Evolutionary conservation across 768 basidiomycete genomes (phyloP).

Genomic region (Xerocomus brunneocitrinus): DNA sequence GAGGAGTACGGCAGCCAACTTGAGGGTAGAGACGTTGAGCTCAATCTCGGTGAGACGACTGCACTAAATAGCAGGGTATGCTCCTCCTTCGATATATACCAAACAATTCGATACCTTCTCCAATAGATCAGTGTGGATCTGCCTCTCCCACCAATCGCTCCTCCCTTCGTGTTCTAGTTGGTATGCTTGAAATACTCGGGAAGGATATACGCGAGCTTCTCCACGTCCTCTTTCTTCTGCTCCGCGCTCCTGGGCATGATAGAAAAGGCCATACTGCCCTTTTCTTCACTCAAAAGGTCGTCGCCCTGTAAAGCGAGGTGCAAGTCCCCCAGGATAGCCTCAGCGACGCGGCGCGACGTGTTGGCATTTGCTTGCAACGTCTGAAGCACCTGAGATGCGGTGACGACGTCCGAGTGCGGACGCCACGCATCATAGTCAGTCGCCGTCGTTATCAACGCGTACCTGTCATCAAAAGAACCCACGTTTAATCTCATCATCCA

Average conservation of each 20-base stretch:
- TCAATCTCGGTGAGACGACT: no score
- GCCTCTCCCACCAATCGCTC: no score
- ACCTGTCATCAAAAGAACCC: slow-evolving; percentile 43
- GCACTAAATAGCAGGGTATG: no score
- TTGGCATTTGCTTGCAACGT: slow-evolving; percentile 83
- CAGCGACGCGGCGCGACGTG: slow-evolving; percentile 75
- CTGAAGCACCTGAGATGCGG: slow-evolving; percentile 86
- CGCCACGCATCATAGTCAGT: slow-evolving; percentile 99
- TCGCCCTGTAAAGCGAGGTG: slow-evolving; percentile 52
- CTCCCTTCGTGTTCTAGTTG: neutral
- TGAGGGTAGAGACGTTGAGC: no score
- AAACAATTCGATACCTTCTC: no score
- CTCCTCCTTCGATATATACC: neutral
- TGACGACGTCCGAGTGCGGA: slow-evolving; percentile 73
- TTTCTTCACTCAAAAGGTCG: slow-evolving; percentile 59
- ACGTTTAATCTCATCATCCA: no score
- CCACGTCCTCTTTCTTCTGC: slow-evolving; percentile 53
- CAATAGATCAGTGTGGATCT: no score
- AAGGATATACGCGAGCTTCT: slow-evolving; percentile 71
- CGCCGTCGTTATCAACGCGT: slow-evolving; percentile 83
- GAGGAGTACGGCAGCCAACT: no score
- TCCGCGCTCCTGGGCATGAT: slow-evolving; percentile 69
- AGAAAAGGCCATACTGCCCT: slow-evolving; percentile 78
- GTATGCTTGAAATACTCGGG: slow-evolving; percentile 61
- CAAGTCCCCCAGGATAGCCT: slow-evolving; percentile 63